These are phyloP conservation scores for Alnus glutinosa DNA, from an alignment of 306 rosid genomes.

Conservation along the genomic window DNA sequence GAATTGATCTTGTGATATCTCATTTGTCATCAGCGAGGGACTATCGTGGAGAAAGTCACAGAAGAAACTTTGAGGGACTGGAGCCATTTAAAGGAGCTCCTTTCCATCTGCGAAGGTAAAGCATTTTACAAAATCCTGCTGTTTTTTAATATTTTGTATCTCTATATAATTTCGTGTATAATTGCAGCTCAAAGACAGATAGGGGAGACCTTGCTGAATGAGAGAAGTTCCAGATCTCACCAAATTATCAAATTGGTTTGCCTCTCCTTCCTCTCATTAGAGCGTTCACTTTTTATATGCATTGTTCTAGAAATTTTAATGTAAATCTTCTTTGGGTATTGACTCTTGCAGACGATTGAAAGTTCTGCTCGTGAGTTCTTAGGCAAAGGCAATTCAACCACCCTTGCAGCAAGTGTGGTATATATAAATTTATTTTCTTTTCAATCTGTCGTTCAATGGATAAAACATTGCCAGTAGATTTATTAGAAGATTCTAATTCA, in stretches of 20 bases:
- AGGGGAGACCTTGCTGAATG: slow-evolving; percentile 92
- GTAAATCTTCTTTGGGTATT: slow-evolving; percentile 22
- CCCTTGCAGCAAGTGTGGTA: slow-evolving; percentile 96
- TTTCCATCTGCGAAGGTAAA: slow-evolving; percentile 91
- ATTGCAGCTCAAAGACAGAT: slow-evolving; percentile 95
- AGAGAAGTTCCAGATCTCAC: slow-evolving; percentile 97
- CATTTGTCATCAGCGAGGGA: slow-evolving; percentile 65
- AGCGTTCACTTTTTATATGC: slow-evolving; percentile 7
- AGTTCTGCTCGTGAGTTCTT: slow-evolving; percentile 96
- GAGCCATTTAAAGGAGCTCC: slow-evolving; percentile 83
- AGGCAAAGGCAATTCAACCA: slow-evolving; percentile 88
- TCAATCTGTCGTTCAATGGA: slow-evolving; percentile 11
- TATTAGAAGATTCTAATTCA: background rate
- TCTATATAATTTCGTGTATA: slow-evolving; percentile 21
- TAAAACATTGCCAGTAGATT: background rate
- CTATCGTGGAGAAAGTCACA: slow-evolving; percentile 83
- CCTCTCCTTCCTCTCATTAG: slow-evolving; percentile 2
- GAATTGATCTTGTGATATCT: slow-evolving; percentile 31
- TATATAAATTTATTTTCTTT: slow-evolving; percentile 20
- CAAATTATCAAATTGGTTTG: slow-evolving; percentile 91
- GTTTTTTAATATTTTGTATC: slow-evolving; percentile 22
- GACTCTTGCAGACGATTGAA: slow-evolving; percentile 78
- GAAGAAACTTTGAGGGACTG: slow-evolving; percentile 87
- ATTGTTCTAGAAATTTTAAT: slow-evolving; percentile 22
- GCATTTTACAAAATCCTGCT: slow-evolving; percentile 27